A percentile compares a stretch with the other conserved stretches of the same genome.
phyloP scores from a whole-genome alignment of 148 eudicot genomes.

The Chenopodium quinoa region DNA sequence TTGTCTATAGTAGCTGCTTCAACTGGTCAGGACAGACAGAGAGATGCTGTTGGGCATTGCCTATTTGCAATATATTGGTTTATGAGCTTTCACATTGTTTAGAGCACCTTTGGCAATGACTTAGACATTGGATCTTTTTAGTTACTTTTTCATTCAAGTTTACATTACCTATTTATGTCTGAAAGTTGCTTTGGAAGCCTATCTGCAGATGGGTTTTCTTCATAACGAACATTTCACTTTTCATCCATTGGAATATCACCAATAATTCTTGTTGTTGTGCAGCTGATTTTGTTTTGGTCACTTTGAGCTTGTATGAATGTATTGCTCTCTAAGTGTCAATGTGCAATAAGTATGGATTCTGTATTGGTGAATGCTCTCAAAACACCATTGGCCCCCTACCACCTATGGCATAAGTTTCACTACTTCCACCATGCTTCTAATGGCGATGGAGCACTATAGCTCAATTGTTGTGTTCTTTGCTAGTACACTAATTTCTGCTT shows the following conservation, averaged over 20 bases:
- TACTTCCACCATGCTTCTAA: background rate
- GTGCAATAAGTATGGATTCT: background rate
- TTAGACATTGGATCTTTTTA: background rate
- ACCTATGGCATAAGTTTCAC: background rate
- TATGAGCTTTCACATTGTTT: background rate
- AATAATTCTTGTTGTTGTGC: background rate
- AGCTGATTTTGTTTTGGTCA: background rate
- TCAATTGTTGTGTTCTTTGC: background rate
- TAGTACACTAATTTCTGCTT: background rate
- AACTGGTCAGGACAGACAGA: background rate
- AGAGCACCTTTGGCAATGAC: background rate
- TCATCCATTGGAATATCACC: background rate
- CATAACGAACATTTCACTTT: background rate
- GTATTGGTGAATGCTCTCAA: background rate
- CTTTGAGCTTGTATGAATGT: background rate
- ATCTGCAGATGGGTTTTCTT: background rate
- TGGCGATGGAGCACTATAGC: background rate
- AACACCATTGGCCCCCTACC: background rate
- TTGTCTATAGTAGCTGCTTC: background rate
- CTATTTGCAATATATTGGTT: background rate
- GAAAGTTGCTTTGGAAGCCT: background rate
- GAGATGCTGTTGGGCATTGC: background rate
- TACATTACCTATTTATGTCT: background rate
- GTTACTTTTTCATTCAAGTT: background rate
- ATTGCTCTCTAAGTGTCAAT: background rate